Base-by-base conservation (phyloP, 805 yeast species). In the Saturnispora gosingensis region DNA sequence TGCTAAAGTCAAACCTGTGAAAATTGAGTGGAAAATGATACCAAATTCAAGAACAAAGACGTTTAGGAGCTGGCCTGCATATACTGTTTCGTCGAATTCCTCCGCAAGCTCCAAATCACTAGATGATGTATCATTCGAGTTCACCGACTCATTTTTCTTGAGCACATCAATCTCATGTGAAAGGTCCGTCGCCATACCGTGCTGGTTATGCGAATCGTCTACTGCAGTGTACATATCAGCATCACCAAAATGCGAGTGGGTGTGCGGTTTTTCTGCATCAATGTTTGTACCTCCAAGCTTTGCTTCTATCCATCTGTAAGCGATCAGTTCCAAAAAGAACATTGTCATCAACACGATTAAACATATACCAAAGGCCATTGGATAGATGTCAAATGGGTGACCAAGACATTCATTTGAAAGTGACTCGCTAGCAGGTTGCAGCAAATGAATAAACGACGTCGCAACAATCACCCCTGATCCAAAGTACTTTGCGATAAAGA, bases 381-480 rank as follows among this genome's bases (percentile, higher is more conserved):
- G 83, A 59, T 79, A 79, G 16, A 63, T 71, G 3, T 55, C 70
- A 60, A 78, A 78, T 0, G 76, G 74, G 36, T 80, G 82, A 11
- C 86, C 85, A 27, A 85, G 70, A 68, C 93, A 85, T 9, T 69
- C 76, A 45, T 76, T 61, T 1, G 73, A 61, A 45, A 85, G 69
- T 2, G 78, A 73, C 9, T 82, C 85, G 53, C 72, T 65, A 4
- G 93, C 91, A 0, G 88, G 91, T 55, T 78, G 73, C 53, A 86
- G 67, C 54, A 86, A 69, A 68, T 86, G 95, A 30, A 86, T 80
- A 59, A 86, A 84, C 0, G 90, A 87, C 1, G 95, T 86, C 13
- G 91, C 86, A 11, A 86, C 75, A 60, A 86, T 86, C 46, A 86
- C 91, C 51, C 95, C 95, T 3, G 90, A 82, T 54, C 95, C 95